phyloP scores from a whole-genome alignment of 2,329 filamentous ascomycete species.

The Teratosphaeria pseudoeucalypti region DNA sequence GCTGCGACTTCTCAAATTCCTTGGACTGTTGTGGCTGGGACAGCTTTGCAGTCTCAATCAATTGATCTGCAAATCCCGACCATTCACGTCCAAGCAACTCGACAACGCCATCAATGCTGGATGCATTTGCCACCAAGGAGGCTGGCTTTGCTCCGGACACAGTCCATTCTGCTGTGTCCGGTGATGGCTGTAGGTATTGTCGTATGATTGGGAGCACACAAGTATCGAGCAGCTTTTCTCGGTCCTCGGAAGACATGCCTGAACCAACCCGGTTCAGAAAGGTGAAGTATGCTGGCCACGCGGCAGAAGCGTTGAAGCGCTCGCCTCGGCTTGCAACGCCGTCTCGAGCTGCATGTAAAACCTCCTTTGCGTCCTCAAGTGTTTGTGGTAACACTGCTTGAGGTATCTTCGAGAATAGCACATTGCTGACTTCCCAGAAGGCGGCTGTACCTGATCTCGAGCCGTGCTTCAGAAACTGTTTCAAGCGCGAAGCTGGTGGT shows the following conservation, averaged over 20 bases:
- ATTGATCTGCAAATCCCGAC: slow-evolving; percentile 47
- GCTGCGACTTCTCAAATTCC: slow-evolving; percentile 64
- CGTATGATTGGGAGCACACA: slow-evolving; percentile 43
- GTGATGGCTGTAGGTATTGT: slow-evolving; percentile 42
- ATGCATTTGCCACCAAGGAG: slow-evolving; percentile 30
- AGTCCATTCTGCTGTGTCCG: slow-evolving; percentile 40
- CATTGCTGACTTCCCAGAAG: slow-evolving; percentile 63
- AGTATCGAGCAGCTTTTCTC: slow-evolving; percentile 34
- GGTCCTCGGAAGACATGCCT: slow-evolving; percentile 33
- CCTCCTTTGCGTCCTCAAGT: slow-evolving; percentile 44
- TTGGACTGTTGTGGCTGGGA: slow-evolving; percentile 76
- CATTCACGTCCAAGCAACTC: slow-evolving; percentile 47
- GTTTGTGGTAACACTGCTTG: slow-evolving; percentile 44
- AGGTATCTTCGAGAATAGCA: slow-evolving; percentile 50
- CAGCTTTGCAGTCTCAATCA: slow-evolving; percentile 59
- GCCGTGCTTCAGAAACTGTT: slow-evolving; percentile 67
- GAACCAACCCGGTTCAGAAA: slow-evolving; percentile 36
- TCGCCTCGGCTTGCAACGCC: slow-evolving; percentile 70
- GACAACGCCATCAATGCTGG: slow-evolving; percentile 8
- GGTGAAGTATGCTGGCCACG: slow-evolving; percentile 67
- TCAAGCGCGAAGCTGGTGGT: slow-evolving; percentile 47
- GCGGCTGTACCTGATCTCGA: slow-evolving; percentile 64
- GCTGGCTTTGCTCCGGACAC: slow-evolving; percentile 36
- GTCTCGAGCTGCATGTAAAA: slow-evolving; percentile 57
- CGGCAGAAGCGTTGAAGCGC: slow-evolving; percentile 53